Conservation (phyloP, 2,329 filamentous ascomycete species). For the Onygenales sp. region DNA sequence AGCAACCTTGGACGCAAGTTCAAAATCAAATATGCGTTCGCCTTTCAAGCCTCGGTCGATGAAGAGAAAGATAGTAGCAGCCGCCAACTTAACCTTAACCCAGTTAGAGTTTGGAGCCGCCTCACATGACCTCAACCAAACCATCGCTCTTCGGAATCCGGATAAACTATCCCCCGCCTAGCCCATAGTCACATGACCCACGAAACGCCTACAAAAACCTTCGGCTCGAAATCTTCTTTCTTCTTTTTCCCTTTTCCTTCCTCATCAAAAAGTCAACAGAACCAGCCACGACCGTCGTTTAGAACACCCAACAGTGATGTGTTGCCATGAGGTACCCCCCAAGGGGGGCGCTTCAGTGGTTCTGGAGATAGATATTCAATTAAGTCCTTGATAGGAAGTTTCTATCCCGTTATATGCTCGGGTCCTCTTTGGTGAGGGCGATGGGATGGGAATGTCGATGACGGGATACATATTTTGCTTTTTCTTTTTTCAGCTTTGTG, state of each 20-base stretch:
- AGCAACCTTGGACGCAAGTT: too few relatives aligned
- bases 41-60: too few relatives aligned
- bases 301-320: slow-evolving; percentile 45
- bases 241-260: slow-evolving; percentile 35
- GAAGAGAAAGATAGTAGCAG: too few relatives aligned
- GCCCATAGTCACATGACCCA: slow-evolving; percentile 20
- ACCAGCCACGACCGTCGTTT: slow-evolving; percentile 62
- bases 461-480: slow-evolving; percentile 44
- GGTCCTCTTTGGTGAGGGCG: slow-evolving; percentile 62
- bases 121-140: too few relatives aligned
- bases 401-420: slow-evolving; percentile 45
- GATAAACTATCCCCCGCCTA: slow-evolving; percentile 14
- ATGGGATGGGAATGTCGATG: slow-evolving; percentile 63
- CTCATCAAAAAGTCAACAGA: slow-evolving; percentile 50
- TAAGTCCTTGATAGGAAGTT: slow-evolving; percentile 59
- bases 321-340: slow-evolving; percentile 53
- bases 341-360: slow-evolving; percentile 41
- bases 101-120: too few relatives aligned
- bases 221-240: slow-evolving; percentile 10
- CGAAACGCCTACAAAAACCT: slow-evolving; percentile 18
- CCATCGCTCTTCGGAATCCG: neutral
- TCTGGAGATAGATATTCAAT: slow-evolving; percentile 52
- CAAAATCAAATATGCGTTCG: too few relatives aligned
- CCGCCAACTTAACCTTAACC: too few relatives aligned
- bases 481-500: too few relatives aligned